A percentile compares a stretch with the other conserved stretches of the same genome.
These are phyloP conservation scores for Penicillium lagena DNA, from an alignment of 495 filamentous ascomycete species.

Conservation along the genomic window DNA sequence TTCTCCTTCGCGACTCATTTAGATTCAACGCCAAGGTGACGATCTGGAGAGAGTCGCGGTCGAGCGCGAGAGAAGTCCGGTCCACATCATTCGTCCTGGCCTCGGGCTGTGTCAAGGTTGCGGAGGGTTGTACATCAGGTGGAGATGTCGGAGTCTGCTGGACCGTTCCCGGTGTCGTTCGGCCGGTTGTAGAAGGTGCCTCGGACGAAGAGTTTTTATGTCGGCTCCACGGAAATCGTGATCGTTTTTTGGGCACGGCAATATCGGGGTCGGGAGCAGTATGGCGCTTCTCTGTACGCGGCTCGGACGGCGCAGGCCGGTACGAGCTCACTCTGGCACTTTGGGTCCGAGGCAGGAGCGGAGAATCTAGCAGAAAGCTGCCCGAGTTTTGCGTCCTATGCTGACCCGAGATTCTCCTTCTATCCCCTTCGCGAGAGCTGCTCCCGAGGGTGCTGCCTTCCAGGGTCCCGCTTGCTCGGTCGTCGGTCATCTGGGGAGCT, in stretches of 20 bases:
- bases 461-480: slow-evolving; percentile 27
- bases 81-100: slow-evolving; percentile 2
- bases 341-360: slow-evolving; percentile 20
- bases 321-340: slow-evolving; percentile 20
- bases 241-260: slow-evolving; percentile 31
- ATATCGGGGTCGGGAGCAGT: slow-evolving; percentile 24
- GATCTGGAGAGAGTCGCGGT: slow-evolving; percentile 76
- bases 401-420: slow-evolving; percentile 15
- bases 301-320: slow-evolving; percentile 19
- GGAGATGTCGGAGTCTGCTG: slow-evolving; percentile 5
- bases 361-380: slow-evolving; percentile 40
- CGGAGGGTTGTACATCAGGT: slow-evolving; percentile 1
- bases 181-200: slow-evolving; percentile 2
- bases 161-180: slow-evolving; percentile 2
- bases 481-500: slow-evolving; percentile 23
- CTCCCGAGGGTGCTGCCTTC: slow-evolving; percentile 36
- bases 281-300: slow-evolving; percentile 22
- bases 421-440: slow-evolving; percentile 33
- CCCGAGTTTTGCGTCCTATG: slow-evolving; percentile 33
- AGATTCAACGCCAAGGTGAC: slow-evolving; percentile 85
- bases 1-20: slow-evolving; percentile 71
- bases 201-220: slow-evolving; percentile 23
- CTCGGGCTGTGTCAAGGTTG: slow-evolving; percentile 7
- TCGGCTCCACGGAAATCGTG: slow-evolving; percentile 33
- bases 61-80: slow-evolving; percentile 35